These are phyloP conservation scores for Blastobotrys illinoisensis DNA, from an alignment of 1,139 yeast genomes.

Conservation along the genomic window DNA sequence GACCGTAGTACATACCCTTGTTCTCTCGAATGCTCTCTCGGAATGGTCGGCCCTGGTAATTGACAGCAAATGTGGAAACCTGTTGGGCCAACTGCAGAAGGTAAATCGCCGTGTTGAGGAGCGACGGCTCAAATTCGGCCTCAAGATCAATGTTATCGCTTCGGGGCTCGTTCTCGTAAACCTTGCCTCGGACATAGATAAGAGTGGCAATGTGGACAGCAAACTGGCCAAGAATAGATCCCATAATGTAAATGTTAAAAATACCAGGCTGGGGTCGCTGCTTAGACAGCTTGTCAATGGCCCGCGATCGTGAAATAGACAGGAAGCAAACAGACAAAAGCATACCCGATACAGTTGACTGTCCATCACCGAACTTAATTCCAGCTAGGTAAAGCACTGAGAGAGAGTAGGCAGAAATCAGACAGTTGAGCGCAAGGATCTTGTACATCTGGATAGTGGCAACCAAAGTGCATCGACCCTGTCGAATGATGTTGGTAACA, in stretches of 20 bases:
- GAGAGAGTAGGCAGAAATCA: constrained; percentile 92
- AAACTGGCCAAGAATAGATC: constrained; percentile 93
- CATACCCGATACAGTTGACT: constrained; percentile 89
- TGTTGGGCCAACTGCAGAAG: constrained; percentile 92
- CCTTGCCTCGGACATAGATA: constrained; percentile 75
- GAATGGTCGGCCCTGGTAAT: constrained; percentile 96
- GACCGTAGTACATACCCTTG: constrained; percentile 95
- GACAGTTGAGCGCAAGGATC: constrained; percentile 91
- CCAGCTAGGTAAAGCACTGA: constrained; percentile 95
- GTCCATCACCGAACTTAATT: constrained; percentile 96
- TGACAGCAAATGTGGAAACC: constrained; percentile 95
- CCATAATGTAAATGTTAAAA: constrained; percentile 92
- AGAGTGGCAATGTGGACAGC: constrained; percentile 83
- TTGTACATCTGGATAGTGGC: constrained; percentile 99
- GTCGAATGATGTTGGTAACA: constrained; percentile 90
- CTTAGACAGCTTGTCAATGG: constrained; percentile 81
- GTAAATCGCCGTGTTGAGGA: constrained; percentile 94
- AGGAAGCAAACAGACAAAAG: constrained; percentile 90
- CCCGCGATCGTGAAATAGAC: constrained; percentile 90
- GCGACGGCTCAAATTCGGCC: constrained; percentile 79
- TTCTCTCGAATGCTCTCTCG: constrained; percentile 86
- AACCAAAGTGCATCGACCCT: constrained; percentile 97
- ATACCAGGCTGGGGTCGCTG: constrained; percentile 98
- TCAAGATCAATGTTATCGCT: constrained; percentile 85
- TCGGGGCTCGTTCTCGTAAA: constrained; percentile 85